Base-by-base conservation (phyloP, 352 stramenopile species). In the Phytopythium vexans region DNA sequence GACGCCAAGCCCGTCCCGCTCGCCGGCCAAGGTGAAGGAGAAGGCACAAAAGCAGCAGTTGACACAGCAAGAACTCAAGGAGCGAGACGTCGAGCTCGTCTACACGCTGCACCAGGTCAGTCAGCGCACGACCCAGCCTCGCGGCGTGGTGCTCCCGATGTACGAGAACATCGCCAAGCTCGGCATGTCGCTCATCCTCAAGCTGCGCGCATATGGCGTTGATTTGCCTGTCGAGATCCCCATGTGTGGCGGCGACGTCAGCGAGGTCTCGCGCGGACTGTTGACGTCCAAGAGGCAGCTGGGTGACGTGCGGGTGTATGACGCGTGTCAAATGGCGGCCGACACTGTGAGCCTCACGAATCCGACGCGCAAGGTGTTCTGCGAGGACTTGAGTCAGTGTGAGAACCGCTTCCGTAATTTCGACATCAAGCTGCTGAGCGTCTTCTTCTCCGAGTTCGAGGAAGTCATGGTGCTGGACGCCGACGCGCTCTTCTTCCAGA, bases 381-480 rank as follows among this genome's bases (percentile, higher is more conserved):
- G 60, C 39, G 51, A 60, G 1, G 52, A 66, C 33, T 21, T 77
- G 36, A 42, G 61, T 27, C 55, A 72, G 14, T 77, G 68, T n/a
- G 61, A 74, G 16, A 8, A 38, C 4, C 64, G 62, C 21, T 77
- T 77, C 51, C 61, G 68, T 10, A 52, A 49, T 7, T 68, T 56
- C 39, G 49, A 69, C 44, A 61, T 74, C 38, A 66, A 70, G 54
- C 35, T 76, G 15, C 49, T 74, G 11, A 64, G 48, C 1, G 33
- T 84, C 9, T 41, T 77, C 35, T 70, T 72, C 51, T 83, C 75
- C 32, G 50, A 54, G 9, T 83, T 86, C 47, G 58, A 82, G 36
- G 67, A 84, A 45, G 11, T 86, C 4, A 77, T 86, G 70, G 44
- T 86, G 1, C 7, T 86, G 32, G 75, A 84, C 37, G 70, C 70